Conservation (phyloP, 495 filamentous ascomycete genomes). For the Talaromyces nanjingensis region DNA sequence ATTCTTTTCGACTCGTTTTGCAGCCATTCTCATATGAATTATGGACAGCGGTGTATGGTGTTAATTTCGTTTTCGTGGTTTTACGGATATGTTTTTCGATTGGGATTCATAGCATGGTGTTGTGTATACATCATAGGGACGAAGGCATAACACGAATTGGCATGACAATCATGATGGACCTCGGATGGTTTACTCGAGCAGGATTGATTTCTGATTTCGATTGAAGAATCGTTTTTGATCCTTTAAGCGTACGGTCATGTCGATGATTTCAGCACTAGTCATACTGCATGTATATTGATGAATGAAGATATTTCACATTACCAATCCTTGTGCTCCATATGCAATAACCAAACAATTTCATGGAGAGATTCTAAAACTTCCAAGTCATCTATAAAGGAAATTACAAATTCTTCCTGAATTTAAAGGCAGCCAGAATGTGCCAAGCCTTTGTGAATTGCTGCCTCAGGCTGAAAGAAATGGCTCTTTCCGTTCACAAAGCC, state of each 20-base stretch:
- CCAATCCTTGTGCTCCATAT: neutral
- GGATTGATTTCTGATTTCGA: neutral
- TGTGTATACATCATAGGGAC: neutral
- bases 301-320: neutral
- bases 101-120: neutral
- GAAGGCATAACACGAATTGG: neutral
- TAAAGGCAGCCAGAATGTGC: neutral
- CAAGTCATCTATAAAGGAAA: neutral
- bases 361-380: neutral
- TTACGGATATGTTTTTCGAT: neutral
- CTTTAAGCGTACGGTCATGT: neutral
- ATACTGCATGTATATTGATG: neutral
- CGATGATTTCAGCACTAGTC: neutral
- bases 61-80: neutral
- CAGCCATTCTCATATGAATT: slow-evolving; percentile 1
- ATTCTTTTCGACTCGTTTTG: neutral
- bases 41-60: neutral
- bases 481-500: neutral
- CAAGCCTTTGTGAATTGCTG: slow-evolving; percentile 7
- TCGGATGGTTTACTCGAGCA: neutral
- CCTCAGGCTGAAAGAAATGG: neutral
- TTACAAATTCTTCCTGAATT: neutral
- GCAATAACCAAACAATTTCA: neutral
- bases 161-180: neutral
- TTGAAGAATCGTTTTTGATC: neutral